A percentile compares a stretch with the other conserved stretches of the same genome.
These are phyloP conservation scores for Discostella stelligeroides DNA, from an alignment of 108 stramenopile genomes.

Conservation along the genomic window DNA sequence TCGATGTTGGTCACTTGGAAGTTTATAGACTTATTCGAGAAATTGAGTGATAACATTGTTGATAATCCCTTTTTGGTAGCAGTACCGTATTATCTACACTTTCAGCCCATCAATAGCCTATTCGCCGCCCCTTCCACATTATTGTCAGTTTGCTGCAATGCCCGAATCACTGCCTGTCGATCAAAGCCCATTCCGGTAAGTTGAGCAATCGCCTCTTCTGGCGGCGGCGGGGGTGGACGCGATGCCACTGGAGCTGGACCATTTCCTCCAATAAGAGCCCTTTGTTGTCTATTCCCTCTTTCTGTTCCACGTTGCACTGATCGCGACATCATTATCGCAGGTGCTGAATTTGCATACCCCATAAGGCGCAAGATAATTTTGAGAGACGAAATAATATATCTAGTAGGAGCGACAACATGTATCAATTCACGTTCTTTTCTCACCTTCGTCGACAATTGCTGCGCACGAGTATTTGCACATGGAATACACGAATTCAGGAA, in stretches of 20 bases:
- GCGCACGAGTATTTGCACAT: slow-evolving; percentile 16
- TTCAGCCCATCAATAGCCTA: slow-evolving; percentile 60
- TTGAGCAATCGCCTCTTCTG: slow-evolving; percentile 75
- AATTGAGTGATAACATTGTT: slow-evolving; percentile 11
- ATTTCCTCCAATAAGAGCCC: slow-evolving; percentile 7
- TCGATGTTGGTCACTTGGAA: slow-evolving; percentile 81
- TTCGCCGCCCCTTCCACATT: slow-evolving; percentile 90
- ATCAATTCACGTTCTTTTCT: no score
- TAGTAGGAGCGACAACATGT: no score
- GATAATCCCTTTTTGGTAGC: slow-evolving; percentile 17
- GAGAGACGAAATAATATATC: no score
- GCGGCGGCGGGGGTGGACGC: slow-evolving; percentile 54
- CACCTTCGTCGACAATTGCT: slow-evolving; percentile 34
- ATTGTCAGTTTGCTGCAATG: slow-evolving; percentile 69
- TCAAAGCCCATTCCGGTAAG: slow-evolving; percentile 86
- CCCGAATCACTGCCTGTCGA: slow-evolving; percentile 69
- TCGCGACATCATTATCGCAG: slow-evolving; percentile 45
- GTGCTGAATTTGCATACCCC: slow-evolving; percentile 6
- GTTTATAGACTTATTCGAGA: slow-evolving; percentile 59
- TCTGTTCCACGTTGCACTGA: slow-evolving; percentile 36
- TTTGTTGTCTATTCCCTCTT: slow-evolving; percentile 11
- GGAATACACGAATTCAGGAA: slow-evolving; percentile 38
- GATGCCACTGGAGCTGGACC: slow-evolving; percentile 25
- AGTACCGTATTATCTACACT: no score
- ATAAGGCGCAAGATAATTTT: no score